Evolutionary conservation across 768 basidiomycete species (phyloP), one percentile per base, ranked within the genome.

Genomic region (Kondoa malvinella): DNA sequence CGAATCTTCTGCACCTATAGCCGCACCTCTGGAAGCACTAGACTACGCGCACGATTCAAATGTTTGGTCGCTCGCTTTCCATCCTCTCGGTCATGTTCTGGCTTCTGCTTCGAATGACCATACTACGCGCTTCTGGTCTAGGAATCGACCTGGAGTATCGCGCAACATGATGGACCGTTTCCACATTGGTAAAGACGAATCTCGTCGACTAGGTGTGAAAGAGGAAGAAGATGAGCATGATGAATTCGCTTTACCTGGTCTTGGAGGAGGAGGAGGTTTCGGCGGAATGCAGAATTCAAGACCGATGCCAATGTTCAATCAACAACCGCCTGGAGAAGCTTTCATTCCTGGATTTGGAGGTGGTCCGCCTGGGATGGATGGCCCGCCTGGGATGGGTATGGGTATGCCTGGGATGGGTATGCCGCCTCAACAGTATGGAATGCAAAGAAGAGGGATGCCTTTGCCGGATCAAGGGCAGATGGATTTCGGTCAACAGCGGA

Each of bases 71-170:
- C 83, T 99, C 71, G 84, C 90, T 2, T 99, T 85, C 82, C 92
- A 97, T 78, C 92, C 94, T 0, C 83, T 97, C 17, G 94, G 95
- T 0, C 92, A 97, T 78, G 82, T 97, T 73, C 85, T 99, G 73
- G 91, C 86, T 70, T 86, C 85, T 70, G 95, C 87, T 12, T 88
- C 88, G n/a, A 97, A 95, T 80, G 95, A 99, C 80, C 90, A 92
- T 79, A 96, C 95, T 3, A 95, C 94, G 3, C 84, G 92, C n/a
- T 99, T 97, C 82, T 97, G 95, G 94, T 86, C 86, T 61, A 84
- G 94, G 0, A 66, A 64, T 0, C 21, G 74, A 65, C 74, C 74
- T 4, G 74, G 73, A 2, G n/a, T 58, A 15, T 32, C 26, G 16
- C 57, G 65, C 34, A 66, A 66, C 1, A 66, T 56, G n/a, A 30